A percentile compares a stretch with the other conserved stretches of the same genome.
phyloP scores from a whole-genome alignment of 495 filamentous ascomycete species.

The Lasiosphaeriaceae sp. region DNA sequence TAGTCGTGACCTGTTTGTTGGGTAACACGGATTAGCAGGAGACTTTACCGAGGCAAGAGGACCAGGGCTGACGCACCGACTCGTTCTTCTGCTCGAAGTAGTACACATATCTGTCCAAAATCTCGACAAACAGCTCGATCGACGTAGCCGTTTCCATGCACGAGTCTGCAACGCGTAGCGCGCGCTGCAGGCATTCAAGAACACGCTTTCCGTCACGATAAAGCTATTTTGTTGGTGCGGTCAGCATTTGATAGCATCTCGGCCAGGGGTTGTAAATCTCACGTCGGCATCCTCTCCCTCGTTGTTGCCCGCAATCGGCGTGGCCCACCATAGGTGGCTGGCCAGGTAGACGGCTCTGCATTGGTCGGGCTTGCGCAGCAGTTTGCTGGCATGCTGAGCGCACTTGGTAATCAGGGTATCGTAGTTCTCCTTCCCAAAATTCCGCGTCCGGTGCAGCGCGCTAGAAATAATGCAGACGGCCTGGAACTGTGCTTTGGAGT shows the following conservation, averaged over 20 bases:
- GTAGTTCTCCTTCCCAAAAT: slow-evolving; percentile 94
- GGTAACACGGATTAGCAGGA: not conserved
- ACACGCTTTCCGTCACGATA: slow-evolving; percentile 98
- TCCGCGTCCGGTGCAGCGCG: slow-evolving; percentile 77
- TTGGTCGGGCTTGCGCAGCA: slow-evolving; percentile 97
- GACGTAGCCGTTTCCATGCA: slow-evolving; percentile 99
- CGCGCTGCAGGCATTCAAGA: slow-evolving; percentile 91
- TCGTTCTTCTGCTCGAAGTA: slow-evolving; percentile 99
- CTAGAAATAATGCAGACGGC: slow-evolving; percentile 93
- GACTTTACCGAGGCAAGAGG: not conserved
- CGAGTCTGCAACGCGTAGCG: slow-evolving; percentile 91
- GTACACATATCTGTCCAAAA: slow-evolving; percentile 96
- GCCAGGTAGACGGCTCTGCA: slow-evolving; percentile 95
- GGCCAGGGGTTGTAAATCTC: slow-evolving; percentile 33
- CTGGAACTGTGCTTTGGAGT: slow-evolving; percentile 95
- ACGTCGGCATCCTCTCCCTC: slow-evolving; percentile 84
- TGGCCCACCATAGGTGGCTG: slow-evolving; percentile 96
- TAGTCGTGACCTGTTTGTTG: slow-evolving; percentile 73
- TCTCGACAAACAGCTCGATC: slow-evolving; percentile 96
- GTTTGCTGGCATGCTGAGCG: slow-evolving; percentile 91
- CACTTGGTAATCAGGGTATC: slow-evolving; percentile 98
- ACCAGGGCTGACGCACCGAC: slow-evolving; percentile 59
- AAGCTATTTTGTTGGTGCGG: slow-evolving; percentile 49
- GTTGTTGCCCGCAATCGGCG: slow-evolving; percentile 73
- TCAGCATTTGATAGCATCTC: slow-evolving; percentile 20